Percentiles rank a stretch among this genome's conserved stretches.
These are phyloP conservation scores for Colletotrichum godetiae DNA, from an alignment of 2,329 filamentous ascomycete species.

Conservation along the genomic window DNA sequence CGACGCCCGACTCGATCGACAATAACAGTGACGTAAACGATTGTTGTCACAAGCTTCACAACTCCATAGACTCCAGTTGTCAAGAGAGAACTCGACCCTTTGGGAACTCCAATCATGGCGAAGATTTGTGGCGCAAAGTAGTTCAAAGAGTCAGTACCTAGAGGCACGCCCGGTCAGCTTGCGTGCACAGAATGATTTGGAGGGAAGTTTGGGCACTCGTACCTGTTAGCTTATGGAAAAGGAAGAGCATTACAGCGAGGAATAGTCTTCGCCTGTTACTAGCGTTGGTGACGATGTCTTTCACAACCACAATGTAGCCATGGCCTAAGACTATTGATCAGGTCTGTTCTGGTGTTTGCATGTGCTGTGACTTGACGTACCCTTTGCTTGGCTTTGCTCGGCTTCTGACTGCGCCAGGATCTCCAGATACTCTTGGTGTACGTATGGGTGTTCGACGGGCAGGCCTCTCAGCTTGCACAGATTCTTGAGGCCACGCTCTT, in stretches of 20 bases:
- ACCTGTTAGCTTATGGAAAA: slow-evolving; percentile 55
- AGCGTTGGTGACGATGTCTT: slow-evolving; percentile 43
- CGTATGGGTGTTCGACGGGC: slow-evolving; percentile 33
- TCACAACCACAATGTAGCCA: slow-evolving; percentile 48
- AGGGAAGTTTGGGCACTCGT: slow-evolving; percentile 49
- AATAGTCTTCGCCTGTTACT: slow-evolving; percentile 48
- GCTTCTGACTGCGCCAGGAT: slow-evolving; percentile 33
- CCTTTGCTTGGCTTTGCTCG: slow-evolving; percentile 23
- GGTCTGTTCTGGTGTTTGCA: not conserved
- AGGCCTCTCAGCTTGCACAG: slow-evolving; percentile 50
- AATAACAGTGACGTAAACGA: slow-evolving; percentile 45
- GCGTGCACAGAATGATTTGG: slow-evolving; percentile 48
- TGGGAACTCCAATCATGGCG: slow-evolving; percentile 49
- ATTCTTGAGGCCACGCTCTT: slow-evolving; percentile 48
- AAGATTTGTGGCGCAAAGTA: slow-evolving; percentile 53
- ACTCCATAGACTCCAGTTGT: slow-evolving; percentile 48
- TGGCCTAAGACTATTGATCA: not conserved
- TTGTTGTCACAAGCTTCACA: slow-evolving; percentile 39
- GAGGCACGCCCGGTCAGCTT: slow-evolving; percentile 48
- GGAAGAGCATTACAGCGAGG: slow-evolving; percentile 47
- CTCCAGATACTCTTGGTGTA: slow-evolving; percentile 35
- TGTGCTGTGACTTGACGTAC: not conserved
- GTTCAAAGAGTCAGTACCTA: slow-evolving; percentile 49
- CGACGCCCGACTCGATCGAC: slow-evolving; percentile 43
- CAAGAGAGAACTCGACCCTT: slow-evolving; percentile 45